phyloP scores from a whole-genome alignment of 2,329 filamentous ascomycete genomes.

The Epichloe coenophiala region DNA sequence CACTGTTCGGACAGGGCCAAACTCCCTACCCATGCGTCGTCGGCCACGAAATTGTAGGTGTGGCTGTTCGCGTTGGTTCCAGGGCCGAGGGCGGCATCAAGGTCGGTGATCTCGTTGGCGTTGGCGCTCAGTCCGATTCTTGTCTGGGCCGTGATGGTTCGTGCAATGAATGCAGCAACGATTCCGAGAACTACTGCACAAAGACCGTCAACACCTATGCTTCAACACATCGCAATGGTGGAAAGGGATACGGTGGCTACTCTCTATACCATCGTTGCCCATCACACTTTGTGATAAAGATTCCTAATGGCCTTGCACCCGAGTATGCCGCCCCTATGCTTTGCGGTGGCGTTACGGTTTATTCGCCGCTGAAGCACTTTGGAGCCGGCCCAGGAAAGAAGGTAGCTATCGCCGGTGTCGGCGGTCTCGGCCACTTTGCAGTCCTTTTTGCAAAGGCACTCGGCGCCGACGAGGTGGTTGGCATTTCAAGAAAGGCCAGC shows the following conservation, averaged over 20 bases:
- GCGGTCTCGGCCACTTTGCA: conserved; percentile 56
- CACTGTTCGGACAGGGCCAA: background rate
- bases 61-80: conserved; percentile 38
- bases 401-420: conserved; percentile 54
- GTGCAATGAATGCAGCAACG: conserved; percentile 28
- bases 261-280: conserved; percentile 20
- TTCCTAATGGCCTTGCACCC: conserved; percentile 27
- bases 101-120: conserved; percentile 49
- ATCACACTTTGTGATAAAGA: conserved; percentile 35
- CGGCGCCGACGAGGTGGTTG: conserved; percentile 46
- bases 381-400: conserved; percentile 46
- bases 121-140: conserved; percentile 45
- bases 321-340: conserved; percentile 48
- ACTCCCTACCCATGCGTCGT: conserved; percentile 34
- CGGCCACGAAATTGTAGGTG: conserved; percentile 54
- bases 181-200: conserved; percentile 29
- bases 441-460: conserved; percentile 55
- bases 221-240: conserved; percentile 16
- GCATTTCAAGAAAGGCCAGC: conserved; percentile 37
- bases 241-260: conserved; percentile 35
- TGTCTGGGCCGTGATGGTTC: conserved; percentile 31
- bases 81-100: conserved; percentile 33
- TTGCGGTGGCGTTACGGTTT: conserved; percentile 58
- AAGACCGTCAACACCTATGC: conserved; percentile 39
- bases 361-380: conserved; percentile 46